phyloP scores from a whole-genome alignment of 75 land plant genomes.

The Sequoia sempervirens region DNA sequence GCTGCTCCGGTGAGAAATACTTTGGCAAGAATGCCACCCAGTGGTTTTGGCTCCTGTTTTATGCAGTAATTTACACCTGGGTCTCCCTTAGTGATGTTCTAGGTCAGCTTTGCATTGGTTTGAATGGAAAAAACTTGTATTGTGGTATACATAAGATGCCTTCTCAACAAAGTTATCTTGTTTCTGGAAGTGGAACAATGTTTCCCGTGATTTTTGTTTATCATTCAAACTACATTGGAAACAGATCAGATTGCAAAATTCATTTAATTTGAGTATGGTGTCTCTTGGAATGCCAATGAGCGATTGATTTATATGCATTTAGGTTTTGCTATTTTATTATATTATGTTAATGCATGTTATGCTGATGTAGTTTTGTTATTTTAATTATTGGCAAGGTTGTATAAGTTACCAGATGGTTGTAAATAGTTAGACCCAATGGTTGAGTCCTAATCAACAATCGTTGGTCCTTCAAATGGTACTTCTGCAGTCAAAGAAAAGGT shows the following conservation, averaged over 20 bases:
- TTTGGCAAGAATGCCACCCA: constrained; percentile 53
- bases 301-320: neutral
- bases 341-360: too few species aligned
- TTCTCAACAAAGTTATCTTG: neutral
- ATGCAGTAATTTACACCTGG: constrained; percentile 22
- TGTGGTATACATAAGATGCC: neutral
- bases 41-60: constrained; percentile 81
- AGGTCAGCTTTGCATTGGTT: constrained; percentile 1
- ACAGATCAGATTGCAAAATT: neutral
- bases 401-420: neutral
- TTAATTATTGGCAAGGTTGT: neutral
- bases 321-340: too few species aligned
- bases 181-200: neutral
- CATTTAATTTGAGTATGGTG: neutral
- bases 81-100: constrained; percentile 1
- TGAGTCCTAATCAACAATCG: too few species aligned
- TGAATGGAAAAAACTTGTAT: neutral
- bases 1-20: constrained; percentile 74
- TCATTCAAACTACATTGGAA: neutral
- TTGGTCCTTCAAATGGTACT: too few species aligned
- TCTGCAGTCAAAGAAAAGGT: too few species aligned
- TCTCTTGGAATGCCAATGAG: neutral
- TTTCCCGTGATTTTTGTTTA: neutral
- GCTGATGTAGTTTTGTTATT: neutral
- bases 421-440: too few species aligned